A percentile compares a stretch with the other conserved stretches of the same genome.
These are phyloP conservation scores for Uromyces viciae-fabae DNA, from an alignment of 1,284 basidiomycete species.

Conservation along the genomic window DNA sequence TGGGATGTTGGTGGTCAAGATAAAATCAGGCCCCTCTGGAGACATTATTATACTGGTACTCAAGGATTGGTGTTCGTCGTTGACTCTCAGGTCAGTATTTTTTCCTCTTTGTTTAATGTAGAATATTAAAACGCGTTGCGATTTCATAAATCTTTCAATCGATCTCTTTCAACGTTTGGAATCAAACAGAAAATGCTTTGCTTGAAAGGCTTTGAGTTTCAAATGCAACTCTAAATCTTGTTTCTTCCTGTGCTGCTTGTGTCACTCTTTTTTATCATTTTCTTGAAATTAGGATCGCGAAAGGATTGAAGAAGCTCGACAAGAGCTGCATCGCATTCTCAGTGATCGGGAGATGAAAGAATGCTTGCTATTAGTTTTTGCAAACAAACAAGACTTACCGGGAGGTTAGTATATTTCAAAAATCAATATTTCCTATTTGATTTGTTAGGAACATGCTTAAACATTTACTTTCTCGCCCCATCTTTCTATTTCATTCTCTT, in stretches of 20 bases:
- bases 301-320: constrained; percentile 91
- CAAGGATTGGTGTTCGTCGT: constrained; percentile 66
- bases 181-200: too few relatives aligned
- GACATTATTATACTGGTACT: constrained; percentile 79
- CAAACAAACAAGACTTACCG: constrained; percentile 98
- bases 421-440: neutral
- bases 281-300: constrained; percentile 68
- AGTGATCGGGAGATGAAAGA: constrained; percentile 98
- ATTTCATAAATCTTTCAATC: neutral
- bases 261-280: neutral
- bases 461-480: neutral
- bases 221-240: too few relatives aligned
- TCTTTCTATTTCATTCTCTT: constrained; percentile 14
- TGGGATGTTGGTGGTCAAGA: constrained; percentile 59
- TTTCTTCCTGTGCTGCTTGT: neutral
- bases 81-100: constrained; percentile 57
- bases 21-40: constrained; percentile 65
- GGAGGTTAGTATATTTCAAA: constrained; percentile 64
- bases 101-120: neutral
- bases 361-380: constrained; percentile 92
- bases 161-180: too few relatives aligned
- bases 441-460: neutral
- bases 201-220: too few relatives aligned
- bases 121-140: too few relatives aligned
- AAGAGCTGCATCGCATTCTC: constrained; percentile 93